Base-by-base conservation (phyloP, 1,139 yeast genomes). In the Kodamaea ohmeri region DNA sequence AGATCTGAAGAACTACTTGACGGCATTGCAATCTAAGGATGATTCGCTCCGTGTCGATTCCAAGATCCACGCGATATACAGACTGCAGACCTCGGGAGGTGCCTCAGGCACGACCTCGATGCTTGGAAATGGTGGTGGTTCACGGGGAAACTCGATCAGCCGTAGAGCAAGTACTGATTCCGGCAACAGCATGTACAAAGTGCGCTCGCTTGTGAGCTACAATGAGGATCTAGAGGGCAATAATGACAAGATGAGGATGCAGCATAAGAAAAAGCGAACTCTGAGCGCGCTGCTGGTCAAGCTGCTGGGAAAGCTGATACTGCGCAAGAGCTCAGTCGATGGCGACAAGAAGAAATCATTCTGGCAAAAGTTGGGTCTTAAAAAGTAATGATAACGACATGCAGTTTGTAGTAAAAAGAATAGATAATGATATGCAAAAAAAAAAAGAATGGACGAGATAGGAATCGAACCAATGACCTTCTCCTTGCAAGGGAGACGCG, bases 401-500 rank as follows among this genome's bases (percentile, higher is more conserved):
- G 36, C 32, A 14, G 35, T 13, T 28, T 29, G 13, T 5, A 13
- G 25, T 6, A 20, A 9, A 9, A 16, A 14, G 20, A 20, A 17
- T 26, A 21, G 35, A 21, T 17, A 25, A 42, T 37, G 39, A 34
- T 36, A 43, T 12, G 26, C 14, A 24, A 12, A 54, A 55, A 61
- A 60, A 55, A 43, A 45, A 30, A 29, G 24, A 16, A 47, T 75
- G 80, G 79, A 73, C 78, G 77, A 73, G 79, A 71, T 73, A 69
- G 79, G 80, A 74, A 59, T 75, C 79, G 80, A 75, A 75, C 79
- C 79, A 66, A 66, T 71, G 80, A 74, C 80, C 80, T 75, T 68
- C 64, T 65, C 73, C 80, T 69, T 75, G 80, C 80, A 73, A 75
- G 76, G 80, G 78, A 66, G 64, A 69, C 80, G 80, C 80, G 80